phyloP scores from a whole-genome alignment of 2,329 filamentous ascomycete genomes.

The Cytospora piceae region DNA sequence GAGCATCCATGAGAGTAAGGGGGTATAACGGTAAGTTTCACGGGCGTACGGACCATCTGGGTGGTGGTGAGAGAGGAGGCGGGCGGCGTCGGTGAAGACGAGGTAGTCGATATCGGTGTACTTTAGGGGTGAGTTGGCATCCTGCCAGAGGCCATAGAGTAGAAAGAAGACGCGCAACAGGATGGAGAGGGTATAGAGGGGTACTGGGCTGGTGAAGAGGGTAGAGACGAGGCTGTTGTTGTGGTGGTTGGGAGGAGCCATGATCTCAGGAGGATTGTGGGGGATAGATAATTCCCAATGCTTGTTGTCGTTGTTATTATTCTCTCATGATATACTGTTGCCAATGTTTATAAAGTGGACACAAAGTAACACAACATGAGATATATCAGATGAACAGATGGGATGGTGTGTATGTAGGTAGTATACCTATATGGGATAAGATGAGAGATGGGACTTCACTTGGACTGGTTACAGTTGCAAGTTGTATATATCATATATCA shows the following conservation, averaged over 20 bases:
- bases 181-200: constrained; percentile 61
- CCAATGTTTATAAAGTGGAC: too few relatives aligned
- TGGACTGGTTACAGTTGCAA: too few relatives aligned
- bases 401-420: too few relatives aligned
- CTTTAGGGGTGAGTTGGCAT: constrained; percentile 87
- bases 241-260: background rate
- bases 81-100: constrained; percentile 94
- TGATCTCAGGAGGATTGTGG: background rate
- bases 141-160: constrained; percentile 89
- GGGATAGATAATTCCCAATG: background rate
- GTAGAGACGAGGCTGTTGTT: constrained; percentile 31
- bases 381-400: too few relatives aligned
- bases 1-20: constrained; percentile 88
- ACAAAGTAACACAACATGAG: too few relatives aligned
- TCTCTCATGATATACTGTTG: too few relatives aligned
- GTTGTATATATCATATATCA: too few relatives aligned
- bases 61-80: constrained; percentile 67
- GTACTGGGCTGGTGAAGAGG: constrained; percentile 45
- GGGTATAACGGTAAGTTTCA: constrained; percentile 97
- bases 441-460: too few relatives aligned
- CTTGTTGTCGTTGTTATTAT: too few relatives aligned
- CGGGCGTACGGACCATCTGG: constrained; percentile 74
- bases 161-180: constrained; percentile 74
- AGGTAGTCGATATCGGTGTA: constrained; percentile 99
- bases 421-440: too few relatives aligned